Evolutionary conservation across 2,329 filamentous ascomycete genomes (phyloP).

Genomic region (Coleophoma eucalyptorum): DNA sequence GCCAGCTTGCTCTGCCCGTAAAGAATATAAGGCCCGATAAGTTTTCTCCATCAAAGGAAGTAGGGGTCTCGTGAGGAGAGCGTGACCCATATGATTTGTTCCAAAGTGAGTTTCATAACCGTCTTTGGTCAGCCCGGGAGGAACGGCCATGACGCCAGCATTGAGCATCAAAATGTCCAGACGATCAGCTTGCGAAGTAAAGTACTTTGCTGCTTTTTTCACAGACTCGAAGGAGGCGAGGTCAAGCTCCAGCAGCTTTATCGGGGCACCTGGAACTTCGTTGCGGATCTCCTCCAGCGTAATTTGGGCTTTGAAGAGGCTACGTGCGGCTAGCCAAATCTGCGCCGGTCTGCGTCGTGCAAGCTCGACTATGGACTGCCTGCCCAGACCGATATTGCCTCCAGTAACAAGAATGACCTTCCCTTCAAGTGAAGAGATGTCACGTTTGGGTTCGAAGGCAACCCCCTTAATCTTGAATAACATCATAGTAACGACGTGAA

Average conservation of each 20-base stretch:
- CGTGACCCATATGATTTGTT: conserved; percentile 18
- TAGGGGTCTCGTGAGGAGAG: conserved; percentile 4
- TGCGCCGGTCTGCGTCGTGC: conserved; percentile 35
- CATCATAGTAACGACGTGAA: too few species aligned
- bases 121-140: conserved; percentile 17
- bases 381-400: conserved; percentile 40
- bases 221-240: conserved; percentile 40
- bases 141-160: conserved; percentile 22
- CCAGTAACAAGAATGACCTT: background rate
- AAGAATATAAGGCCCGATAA: too few species aligned
- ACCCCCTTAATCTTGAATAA: too few species aligned
- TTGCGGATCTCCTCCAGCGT: conserved; percentile 4
- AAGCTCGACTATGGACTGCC: conserved; percentile 33
- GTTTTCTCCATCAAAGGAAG: too few species aligned
- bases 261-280: background rate
- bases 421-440: background rate
- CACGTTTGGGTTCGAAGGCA: background rate
- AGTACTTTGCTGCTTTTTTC: conserved; percentile 32
- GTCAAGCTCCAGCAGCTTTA: conserved; percentile 23
- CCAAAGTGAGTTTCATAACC: conserved; percentile 25
- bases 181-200: conserved; percentile 28
- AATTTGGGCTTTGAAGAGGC: conserved; percentile 38
- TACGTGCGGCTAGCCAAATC: conserved; percentile 33
- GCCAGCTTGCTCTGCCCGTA: background rate
- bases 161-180: conserved; percentile 38